Evolutionary conservation across 768 basidiomycete genomes (phyloP), one percentile per base, ranked within the genome.

Genomic region (Lenzites betulinus): DNA sequence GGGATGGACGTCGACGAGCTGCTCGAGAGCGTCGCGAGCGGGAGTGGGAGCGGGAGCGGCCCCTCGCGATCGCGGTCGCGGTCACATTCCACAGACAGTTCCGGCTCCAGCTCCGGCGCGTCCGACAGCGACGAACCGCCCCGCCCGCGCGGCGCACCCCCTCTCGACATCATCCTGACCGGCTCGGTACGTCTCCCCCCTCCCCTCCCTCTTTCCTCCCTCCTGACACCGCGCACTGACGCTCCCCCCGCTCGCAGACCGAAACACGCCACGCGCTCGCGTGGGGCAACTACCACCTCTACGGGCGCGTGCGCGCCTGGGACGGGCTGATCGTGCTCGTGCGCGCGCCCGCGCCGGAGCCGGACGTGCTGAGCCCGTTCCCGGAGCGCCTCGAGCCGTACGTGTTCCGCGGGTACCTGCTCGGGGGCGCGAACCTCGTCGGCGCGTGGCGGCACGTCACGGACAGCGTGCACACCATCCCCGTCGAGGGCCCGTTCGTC

Each of bases 391-490:
- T 62, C 39, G 68, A 65, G 58, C 39, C 59, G 23, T 64, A 61
- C 15, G 77, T 91, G 41, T 85, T 90, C 63, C 88, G 85, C 43
- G 90, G 90, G 5, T 91, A 90, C 67, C 63, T 92, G 52, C 79
- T 87, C 11, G 88, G 83, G 0, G 83, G 81, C 3, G 73, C 79
- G 57, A 88, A 80, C 54, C 80, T 91, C 63, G 88, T 89, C 15
- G 90, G 90, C 4, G 85, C 85, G 57, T 91, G 90, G 90, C 77
- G 90, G 30, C 72, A 73, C 43, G 73, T 77, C 63, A 81, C 79
- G 41, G 70, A 67, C 57, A 76, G 68, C 57, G 81, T 83, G 49
- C 76, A 78, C 4, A 68, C 77, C 3, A 64, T 75, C 18, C 85
- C 87, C 9, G 82, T 83, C 70, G 89, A 91, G 70, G 81, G 85